Conservation (phyloP, 495 filamentous ascomycete genomes). For the Penicillium crystallinum region DNA sequence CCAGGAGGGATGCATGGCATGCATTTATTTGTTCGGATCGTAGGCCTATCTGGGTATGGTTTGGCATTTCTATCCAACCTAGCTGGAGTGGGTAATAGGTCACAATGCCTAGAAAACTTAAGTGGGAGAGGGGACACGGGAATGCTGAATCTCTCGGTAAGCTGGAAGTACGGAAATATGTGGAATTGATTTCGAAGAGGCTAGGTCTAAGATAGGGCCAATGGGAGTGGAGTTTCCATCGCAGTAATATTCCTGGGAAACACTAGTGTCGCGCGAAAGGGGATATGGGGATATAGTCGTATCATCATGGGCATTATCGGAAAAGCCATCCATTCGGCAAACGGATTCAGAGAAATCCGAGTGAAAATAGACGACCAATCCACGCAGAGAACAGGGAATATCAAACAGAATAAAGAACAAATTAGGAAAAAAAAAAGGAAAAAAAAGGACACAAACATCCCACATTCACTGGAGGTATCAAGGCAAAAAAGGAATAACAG, state of each 20-base stretch:
- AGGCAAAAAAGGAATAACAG: conserved; percentile 6
- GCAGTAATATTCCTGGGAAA: conserved; percentile 7
- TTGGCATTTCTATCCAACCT: neutral
- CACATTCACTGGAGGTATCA: conserved; percentile 3
- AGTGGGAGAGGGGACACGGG: neutral
- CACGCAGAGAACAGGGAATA: neutral
- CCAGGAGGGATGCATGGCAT: conserved; percentile 26
- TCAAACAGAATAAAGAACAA: conserved; percentile 1
- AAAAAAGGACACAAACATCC: conserved; percentile 1
- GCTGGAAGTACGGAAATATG: neutral
- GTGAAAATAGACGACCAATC: conserved; percentile 5
- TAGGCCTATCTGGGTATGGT: conserved; percentile 2
- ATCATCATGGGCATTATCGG: conserved; percentile 5
- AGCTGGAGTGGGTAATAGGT: too few species aligned
- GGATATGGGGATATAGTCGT: neutral
- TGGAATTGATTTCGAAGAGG: neutral
- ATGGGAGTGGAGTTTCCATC: neutral
- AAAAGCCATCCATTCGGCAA: neutral
- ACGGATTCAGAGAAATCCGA: neutral
- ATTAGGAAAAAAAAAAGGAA: neutral
- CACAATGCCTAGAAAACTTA: neutral
- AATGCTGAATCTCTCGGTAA: too few species aligned
- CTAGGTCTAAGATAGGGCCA: neutral
- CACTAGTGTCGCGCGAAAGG: neutral
- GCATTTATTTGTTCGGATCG: conserved; percentile 10